Base-by-base conservation (phyloP, 192 early-diverging fungal species). In the Linnemannia hyalina region DNA sequence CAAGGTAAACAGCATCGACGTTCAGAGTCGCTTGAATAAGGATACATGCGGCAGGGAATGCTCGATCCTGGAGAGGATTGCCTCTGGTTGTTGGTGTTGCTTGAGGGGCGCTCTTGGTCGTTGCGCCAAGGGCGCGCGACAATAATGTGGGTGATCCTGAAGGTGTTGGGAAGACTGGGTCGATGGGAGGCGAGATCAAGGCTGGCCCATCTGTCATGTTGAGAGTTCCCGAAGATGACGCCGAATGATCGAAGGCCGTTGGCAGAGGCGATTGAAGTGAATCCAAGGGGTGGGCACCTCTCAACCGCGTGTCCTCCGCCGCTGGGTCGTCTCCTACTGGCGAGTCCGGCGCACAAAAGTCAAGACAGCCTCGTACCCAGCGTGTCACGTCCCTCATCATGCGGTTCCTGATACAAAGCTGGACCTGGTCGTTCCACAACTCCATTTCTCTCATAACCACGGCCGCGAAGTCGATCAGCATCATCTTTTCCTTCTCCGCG, bases 401-500 rank as follows among this genome's bases (percentile, higher is more conserved):
- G 13, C 85, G 71, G 57, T 91, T 91, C 46, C 89, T 82, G 38
- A 88, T 83, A 70, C 88, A 80, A 40, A 91, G 74, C 68, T 89
- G 85, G 35, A 89, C 82, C 63, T 82, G 78, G 49, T 90, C 83
- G 36, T 88, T 83, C 91, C 90, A 91, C 36, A 90, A 74, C 70
- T 92, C 90, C 75, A 92, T 88, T 70, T 91, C 89, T 5, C 81
- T 55, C 88, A 92, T 85, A 5, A 91, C 82, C 11, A 88, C 84
- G 18, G 81, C 76, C 0, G 91, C 89, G 76, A 90, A 92, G 10
- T 88, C 82, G 38, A 81, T 70, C 55, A 92, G 76, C 16, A 74
- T 71, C 74, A 42, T 63, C 36, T 68, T 63, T 23, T 89, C 88
- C 23, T 47, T 65, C 6, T 82, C 65, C 9, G 81, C 36, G 38